phyloP scores from a whole-genome alignment of 140 eudicot genomes.

The Flaveria floridana region DNA sequence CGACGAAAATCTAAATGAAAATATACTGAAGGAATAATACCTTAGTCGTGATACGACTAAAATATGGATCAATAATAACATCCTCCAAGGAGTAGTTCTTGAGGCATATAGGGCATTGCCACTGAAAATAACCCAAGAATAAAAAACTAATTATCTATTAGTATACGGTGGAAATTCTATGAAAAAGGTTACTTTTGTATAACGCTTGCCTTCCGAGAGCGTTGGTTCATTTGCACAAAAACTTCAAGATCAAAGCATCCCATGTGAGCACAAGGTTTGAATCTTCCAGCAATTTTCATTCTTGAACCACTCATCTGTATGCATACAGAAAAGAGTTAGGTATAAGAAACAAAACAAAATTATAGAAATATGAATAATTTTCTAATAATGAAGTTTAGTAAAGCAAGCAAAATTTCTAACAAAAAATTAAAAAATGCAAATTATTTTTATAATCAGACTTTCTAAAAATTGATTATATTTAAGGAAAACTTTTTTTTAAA shows the following conservation, averaged over 20 bases:
- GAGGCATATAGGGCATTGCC: slow-evolving; percentile 97
- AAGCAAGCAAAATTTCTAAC: background rate
- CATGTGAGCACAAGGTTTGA: slow-evolving; percentile 91
- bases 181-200: background rate
- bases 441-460: background rate
- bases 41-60: slow-evolving; percentile 71
- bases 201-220: slow-evolving; percentile 89
- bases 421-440: background rate
- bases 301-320: slow-evolving; percentile 98
- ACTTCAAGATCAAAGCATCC: slow-evolving; percentile 98
- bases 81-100: slow-evolving; percentile 85
- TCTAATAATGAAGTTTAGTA: background rate
- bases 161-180: background rate
- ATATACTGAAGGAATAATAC: slow-evolving; percentile 36
- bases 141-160: background rate
- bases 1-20: background rate
- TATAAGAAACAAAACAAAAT: background rate
- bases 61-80: slow-evolving; percentile 85
- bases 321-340: slow-evolving; percentile 7
- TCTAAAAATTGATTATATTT: background rate
- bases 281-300: slow-evolving; percentile 97
- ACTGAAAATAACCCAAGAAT: slow-evolving; percentile 47
- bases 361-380: background rate
- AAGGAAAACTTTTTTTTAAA: background rate
- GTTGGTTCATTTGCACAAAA: slow-evolving; percentile 89